Conservation (phyloP, 2,329 filamentous ascomycete species). For the Botrytis squamosa region DNA sequence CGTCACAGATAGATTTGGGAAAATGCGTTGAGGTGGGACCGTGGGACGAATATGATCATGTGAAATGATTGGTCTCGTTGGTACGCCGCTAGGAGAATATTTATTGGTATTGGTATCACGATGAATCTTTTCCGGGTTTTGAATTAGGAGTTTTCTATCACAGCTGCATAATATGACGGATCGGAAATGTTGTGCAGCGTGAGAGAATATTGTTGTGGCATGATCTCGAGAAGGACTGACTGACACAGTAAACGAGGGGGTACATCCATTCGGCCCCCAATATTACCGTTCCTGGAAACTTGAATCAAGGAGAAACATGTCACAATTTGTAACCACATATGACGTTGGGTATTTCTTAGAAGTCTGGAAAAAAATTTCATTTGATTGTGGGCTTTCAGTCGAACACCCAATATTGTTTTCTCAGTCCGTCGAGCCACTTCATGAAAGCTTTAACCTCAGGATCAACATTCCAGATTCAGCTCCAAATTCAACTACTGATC, state of each 20-base stretch:
- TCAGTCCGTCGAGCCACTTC: neutral
- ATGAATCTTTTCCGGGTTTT: conserved; percentile 7
- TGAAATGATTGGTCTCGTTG: conserved; percentile 17
- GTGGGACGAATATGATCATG: conserved; percentile 22
- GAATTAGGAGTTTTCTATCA: conserved; percentile 14
- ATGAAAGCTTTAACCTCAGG: neutral
- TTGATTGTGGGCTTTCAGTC: neutral
- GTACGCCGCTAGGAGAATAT: conserved; percentile 15
- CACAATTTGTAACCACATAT: conserved; percentile 5
- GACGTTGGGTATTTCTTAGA: neutral
- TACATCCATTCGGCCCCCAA: conserved; percentile 18
- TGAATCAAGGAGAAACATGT: conserved; percentile 10
- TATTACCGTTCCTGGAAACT: conserved; percentile 1
- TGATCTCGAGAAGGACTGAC: conserved; percentile 16
- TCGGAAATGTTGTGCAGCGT: conserved; percentile 8
- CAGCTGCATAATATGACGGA: conserved; percentile 11
- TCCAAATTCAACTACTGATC: neutral
- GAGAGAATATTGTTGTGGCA: conserved; percentile 13
- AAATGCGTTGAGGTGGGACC: conserved; percentile 7
- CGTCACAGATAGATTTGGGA: conserved; percentile 3
- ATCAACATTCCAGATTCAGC: neutral
- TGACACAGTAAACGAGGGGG: neutral
- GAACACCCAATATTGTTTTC: neutral
- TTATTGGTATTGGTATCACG: conserved; percentile 12
- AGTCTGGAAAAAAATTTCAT: neutral